Evolutionary conservation across 164 flowering plant species (phyloP).

Genomic region (Pachysandra terminalis): DNA sequence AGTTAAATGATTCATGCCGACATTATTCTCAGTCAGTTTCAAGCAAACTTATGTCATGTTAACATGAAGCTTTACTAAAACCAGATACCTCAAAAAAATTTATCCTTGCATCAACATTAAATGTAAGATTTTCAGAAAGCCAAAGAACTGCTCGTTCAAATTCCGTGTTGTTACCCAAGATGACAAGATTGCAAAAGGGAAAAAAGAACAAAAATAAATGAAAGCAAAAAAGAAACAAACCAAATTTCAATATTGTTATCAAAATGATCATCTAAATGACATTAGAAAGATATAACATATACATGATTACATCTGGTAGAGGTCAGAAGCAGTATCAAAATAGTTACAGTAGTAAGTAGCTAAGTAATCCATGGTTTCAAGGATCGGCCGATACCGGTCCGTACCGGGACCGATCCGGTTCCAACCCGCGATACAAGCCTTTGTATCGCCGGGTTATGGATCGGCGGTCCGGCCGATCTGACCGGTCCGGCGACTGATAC

Average conservation of each 20-base stretch:
- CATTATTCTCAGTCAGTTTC: neutral
- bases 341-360: slow-evolving; percentile 10
- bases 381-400: too few species aligned
- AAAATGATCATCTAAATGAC: neutral
- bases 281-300: neutral
- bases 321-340: too few species aligned
- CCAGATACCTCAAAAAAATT: slow-evolving; percentile 89
- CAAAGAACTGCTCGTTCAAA: slow-evolving; percentile 86
- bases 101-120: slow-evolving; percentile 90
- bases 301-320: too few species aligned
- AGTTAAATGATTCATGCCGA: slow-evolving; percentile 17
- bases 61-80: slow-evolving; percentile 35
- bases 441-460: too few species aligned
- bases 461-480: too few species aligned
- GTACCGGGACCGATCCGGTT: too few species aligned
- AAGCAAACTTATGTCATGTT: slow-evolving; percentile 15
- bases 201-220: neutral
- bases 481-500: too few species aligned
- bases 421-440: too few species aligned
- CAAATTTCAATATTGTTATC: neutral
- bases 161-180: slow-evolving; percentile 86
- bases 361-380: too few species aligned
- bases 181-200: slow-evolving; percentile 57
- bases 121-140: slow-evolving; percentile 83
- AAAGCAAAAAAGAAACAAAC: neutral